phyloP scores from a whole-genome alignment of 1,139 yeast species.

The Nakaseomyces kungkrabaensis region DNA sequence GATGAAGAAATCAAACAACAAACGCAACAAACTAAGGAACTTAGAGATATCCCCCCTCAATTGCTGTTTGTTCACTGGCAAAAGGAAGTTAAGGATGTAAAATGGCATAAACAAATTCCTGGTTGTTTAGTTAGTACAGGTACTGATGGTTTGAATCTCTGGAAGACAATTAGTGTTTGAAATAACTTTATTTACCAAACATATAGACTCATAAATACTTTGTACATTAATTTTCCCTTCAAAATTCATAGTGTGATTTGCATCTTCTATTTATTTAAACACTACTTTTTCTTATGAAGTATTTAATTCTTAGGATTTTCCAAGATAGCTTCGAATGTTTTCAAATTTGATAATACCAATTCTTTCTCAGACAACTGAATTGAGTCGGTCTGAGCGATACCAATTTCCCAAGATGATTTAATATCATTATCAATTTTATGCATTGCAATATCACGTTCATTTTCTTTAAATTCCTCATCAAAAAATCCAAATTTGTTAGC shows the following conservation, averaged over 20 bases:
- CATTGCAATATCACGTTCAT: constrained; percentile 17
- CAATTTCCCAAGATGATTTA: constrained; percentile 13
- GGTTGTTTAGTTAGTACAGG: constrained; percentile 94
- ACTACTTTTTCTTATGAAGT: background rate
- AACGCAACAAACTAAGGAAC: constrained; percentile 54
- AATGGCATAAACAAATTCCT: constrained; percentile 96
- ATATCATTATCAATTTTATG: constrained; percentile 23
- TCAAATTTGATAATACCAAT: constrained; percentile 20
- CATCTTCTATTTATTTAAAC: background rate
- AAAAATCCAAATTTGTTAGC: constrained; percentile 22
- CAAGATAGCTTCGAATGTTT: constrained; percentile 10
- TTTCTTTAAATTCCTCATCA: constrained; percentile 5
- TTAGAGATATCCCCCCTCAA: constrained; percentile 91
- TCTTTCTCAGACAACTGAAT: constrained; percentile 15
- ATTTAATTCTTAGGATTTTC: background rate
- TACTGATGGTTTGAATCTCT: constrained; percentile 84
- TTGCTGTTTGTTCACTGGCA: constrained; percentile 97
- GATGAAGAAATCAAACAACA: constrained; percentile 87
- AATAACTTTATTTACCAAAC: background rate
- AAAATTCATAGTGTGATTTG: background rate
- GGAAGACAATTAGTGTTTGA: constrained; percentile 88
- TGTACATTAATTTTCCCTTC: background rate
- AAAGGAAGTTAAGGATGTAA: constrained; percentile 90
- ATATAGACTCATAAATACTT: background rate
- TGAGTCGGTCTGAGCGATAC: constrained; percentile 12